phyloP scores from a whole-genome alignment of 2,329 filamentous ascomycete genomes.

The Penicillium sp. region DNA sequence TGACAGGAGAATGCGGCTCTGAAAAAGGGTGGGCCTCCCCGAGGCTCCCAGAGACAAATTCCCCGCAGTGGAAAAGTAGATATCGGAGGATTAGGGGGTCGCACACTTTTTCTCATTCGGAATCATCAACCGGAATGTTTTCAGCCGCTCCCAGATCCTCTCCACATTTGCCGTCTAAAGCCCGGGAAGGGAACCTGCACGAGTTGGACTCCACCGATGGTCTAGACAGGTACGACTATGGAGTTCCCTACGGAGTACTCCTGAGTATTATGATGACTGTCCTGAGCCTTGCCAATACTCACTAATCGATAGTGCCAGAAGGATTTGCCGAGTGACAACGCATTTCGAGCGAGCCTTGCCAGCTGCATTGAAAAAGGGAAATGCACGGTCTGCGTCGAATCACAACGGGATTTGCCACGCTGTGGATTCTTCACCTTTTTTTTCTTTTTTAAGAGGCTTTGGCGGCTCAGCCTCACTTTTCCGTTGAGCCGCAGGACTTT shows the following conservation, averaged over 20 bases:
- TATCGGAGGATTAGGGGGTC: slow-evolving; percentile 8
- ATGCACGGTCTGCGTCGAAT: slow-evolving; percentile 15
- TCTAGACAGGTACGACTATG: too few species aligned
- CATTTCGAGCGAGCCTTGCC: neutral
- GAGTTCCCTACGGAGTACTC: too few species aligned
- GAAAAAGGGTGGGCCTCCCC: slow-evolving; percentile 4
- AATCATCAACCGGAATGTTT: slow-evolving; percentile 9
- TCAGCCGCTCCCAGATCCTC: neutral
- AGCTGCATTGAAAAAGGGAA: slow-evolving; percentile 5
- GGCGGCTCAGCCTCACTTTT: slow-evolving; percentile 15
- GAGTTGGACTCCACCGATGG: slow-evolving; percentile 5
- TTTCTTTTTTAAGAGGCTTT: neutral
- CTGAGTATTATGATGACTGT: too few species aligned
- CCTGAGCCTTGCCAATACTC: slow-evolving; percentile 2
- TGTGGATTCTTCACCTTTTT: slow-evolving; percentile 13
- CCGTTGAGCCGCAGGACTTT: slow-evolving; percentile 17
- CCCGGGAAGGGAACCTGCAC: slow-evolving; percentile 14
- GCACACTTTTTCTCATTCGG: slow-evolving; percentile 4
- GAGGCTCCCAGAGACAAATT: slow-evolving; percentile 9
- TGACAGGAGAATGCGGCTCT: slow-evolving; percentile 9
- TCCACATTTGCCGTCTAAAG: slow-evolving; percentile 3
- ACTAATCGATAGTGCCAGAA: too few species aligned
- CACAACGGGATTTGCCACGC: slow-evolving; percentile 1
- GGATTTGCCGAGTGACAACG: too few species aligned
- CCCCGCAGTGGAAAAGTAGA: slow-evolving; percentile 8